Evolutionary conservation across 345 rosid species (phyloP).

Genomic region (Hibiscus tridactylites): DNA sequence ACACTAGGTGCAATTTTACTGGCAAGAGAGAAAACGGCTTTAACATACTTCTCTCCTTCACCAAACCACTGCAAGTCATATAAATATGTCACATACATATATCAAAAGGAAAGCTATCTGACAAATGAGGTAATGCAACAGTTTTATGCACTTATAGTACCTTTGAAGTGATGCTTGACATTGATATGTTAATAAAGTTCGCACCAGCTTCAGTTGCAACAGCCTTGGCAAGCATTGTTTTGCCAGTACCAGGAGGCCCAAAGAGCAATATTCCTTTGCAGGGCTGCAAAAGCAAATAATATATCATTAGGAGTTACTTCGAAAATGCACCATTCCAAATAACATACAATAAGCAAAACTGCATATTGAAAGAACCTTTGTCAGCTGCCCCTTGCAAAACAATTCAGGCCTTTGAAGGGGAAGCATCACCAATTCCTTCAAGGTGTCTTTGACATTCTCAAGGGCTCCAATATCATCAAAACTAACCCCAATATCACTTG

Average conservation of each 20-base stretch:
- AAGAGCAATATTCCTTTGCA: slow-evolving; percentile 94
- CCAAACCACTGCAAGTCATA: slow-evolving; percentile 91
- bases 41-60: slow-evolving; percentile 98
- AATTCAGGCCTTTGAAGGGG: slow-evolving; percentile 99
- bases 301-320: neutral
- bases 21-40: slow-evolving; percentile 95
- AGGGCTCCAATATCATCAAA: slow-evolving; percentile 97
- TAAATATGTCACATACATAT: neutral
- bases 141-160: slow-evolving; percentile 21
- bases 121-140: neutral
- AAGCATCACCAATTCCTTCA: slow-evolving; percentile 99
- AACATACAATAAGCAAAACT: neutral
- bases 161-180: slow-evolving; percentile 99
- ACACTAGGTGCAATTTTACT: slow-evolving; percentile 99
- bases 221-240: slow-evolving; percentile 99
- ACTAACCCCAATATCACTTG: slow-evolving; percentile 88
- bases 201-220: slow-evolving; percentile 99
- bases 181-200: slow-evolving; percentile 97
- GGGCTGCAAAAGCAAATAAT: slow-evolving; percentile 40
- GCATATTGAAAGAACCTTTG: slow-evolving; percentile 46
- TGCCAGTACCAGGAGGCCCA: slow-evolving; percentile 99
- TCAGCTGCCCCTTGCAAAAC: slow-evolving; percentile 95
- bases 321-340: slow-evolving; percentile 1
- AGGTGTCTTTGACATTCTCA: slow-evolving; percentile 94
- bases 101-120: neutral